phyloP scores from a whole-genome alignment of 129 eudicot genomes.

The Saussurea involucrata region DNA sequence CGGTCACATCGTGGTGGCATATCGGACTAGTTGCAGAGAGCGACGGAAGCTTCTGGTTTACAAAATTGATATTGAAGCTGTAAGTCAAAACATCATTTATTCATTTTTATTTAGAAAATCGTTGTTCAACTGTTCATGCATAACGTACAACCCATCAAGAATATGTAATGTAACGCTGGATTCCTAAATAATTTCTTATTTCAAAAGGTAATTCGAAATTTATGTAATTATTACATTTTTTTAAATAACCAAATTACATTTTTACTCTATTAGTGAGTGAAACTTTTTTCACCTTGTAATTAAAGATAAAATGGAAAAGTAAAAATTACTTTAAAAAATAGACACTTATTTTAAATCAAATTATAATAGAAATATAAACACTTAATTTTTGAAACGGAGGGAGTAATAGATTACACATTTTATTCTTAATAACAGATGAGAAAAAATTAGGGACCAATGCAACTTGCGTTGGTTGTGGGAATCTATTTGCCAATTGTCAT shows the following conservation, averaged over 20 bases:
- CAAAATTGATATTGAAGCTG: constrained; percentile 90
- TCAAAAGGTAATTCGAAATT: not conserved
- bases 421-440: not conserved
- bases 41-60: constrained; percentile 87
- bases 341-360: too few relatives aligned
- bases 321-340: too few relatives aligned
- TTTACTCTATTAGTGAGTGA: too few relatives aligned
- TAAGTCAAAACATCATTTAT: constrained; percentile 37
- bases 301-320: too few relatives aligned
- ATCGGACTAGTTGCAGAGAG: constrained; percentile 83
- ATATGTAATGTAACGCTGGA: not conserved
- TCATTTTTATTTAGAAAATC: not conserved
- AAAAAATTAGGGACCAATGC: constrained; percentile 10
- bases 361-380: too few relatives aligned
- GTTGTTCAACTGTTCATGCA: not conserved
- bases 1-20: constrained; percentile 85
- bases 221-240: too few relatives aligned
- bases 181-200: not conserved
- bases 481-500: constrained; percentile 10
- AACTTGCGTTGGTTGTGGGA: constrained; percentile 9
- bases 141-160: constrained; percentile 5
- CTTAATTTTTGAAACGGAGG: too few relatives aligned
- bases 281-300: too few relatives aligned
- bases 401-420: too few relatives aligned
- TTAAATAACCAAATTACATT: too few relatives aligned